phyloP scores from a whole-genome alignment of 2,329 filamentous ascomycete genomes.

The Ceratocystis alfenasii region DNA sequence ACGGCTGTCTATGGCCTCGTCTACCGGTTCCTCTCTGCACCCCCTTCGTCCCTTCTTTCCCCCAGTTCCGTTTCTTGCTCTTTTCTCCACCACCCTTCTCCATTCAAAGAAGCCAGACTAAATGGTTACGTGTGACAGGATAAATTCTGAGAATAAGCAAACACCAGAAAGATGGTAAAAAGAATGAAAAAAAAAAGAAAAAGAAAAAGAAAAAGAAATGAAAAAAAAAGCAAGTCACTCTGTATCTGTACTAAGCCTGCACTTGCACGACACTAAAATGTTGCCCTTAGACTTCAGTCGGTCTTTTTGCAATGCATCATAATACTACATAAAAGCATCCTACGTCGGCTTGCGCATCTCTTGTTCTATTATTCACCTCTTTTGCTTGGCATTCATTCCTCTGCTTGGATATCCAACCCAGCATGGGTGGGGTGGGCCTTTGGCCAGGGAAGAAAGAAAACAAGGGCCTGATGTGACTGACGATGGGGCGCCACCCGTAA shows the following conservation, averaged over 20 bases:
- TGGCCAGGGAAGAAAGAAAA: background rate
- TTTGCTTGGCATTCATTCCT: slow-evolving; percentile 1
- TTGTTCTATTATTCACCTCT: slow-evolving; percentile 7
- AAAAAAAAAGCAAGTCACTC: background rate
- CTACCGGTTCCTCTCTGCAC: too few relatives aligned
- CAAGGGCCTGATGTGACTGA: background rate
- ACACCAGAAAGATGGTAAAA: background rate
- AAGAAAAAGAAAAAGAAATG: background rate
- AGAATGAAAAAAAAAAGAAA: background rate
- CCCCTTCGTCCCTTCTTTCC: background rate
- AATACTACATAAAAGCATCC: background rate
- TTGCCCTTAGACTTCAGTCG: slow-evolving; percentile 13
- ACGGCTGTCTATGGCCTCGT: too few relatives aligned
- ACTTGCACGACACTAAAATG: background rate
- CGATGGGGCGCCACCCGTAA: background rate
- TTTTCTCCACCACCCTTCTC: background rate
- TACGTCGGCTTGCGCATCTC: background rate
- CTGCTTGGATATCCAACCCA: background rate
- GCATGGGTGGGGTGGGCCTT: background rate
- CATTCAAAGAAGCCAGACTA: background rate
- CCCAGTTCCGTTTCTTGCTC: too few relatives aligned
- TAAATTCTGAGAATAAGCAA: background rate
- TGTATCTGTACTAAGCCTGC: background rate
- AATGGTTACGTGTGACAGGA: background rate
- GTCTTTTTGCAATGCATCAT: slow-evolving; percentile 7